A percentile compares a stretch with the other conserved stretches of the same genome.
Conservation (phyloP, 768 basidiomycete species). For the Boletus subparvulus region DNA sequence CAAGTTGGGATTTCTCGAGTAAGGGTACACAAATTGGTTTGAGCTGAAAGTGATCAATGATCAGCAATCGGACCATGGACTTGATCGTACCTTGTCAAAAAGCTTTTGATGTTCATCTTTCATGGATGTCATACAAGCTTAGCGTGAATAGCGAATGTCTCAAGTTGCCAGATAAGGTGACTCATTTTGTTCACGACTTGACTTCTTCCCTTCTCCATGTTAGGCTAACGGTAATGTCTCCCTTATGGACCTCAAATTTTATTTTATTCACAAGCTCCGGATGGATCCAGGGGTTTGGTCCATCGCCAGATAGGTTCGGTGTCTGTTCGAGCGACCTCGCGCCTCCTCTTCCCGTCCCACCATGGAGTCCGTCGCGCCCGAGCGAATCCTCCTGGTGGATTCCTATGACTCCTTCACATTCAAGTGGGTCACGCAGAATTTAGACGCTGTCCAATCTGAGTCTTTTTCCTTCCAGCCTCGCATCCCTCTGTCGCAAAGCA, state of each 20-base stretch:
- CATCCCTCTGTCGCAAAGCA: constrained; percentile 62
- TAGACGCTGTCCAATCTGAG: background rate
- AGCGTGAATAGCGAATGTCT: background rate
- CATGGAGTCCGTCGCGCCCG: constrained; percentile 31
- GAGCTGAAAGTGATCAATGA: constrained; percentile 32
- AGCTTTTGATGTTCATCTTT: constrained; percentile 27
- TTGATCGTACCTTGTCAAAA: constrained; percentile 39
- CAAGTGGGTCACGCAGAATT: constrained; percentile 55
- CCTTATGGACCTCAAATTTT: background rate
- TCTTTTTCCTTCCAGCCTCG: constrained; percentile 49
- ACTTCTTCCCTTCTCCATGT: background rate
- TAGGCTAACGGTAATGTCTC: background rate
- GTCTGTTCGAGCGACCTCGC: background rate
- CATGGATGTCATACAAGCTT: constrained; percentile 15
- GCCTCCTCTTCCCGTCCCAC: constrained; percentile 2
- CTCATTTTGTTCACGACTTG: background rate
- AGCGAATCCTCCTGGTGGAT: constrained; percentile 69
- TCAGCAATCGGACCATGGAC: background rate
- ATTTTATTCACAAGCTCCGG: background rate
- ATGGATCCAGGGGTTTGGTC: background rate
- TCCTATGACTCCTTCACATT: constrained; percentile 89
- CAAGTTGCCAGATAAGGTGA: background rate
- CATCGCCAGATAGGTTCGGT: background rate
- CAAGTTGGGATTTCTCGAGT: constrained; percentile 65
- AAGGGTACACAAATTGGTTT: constrained; percentile 83